phyloP scores from a whole-genome alignment of 106 monocot species.

The Gastrodia elata region DNA sequence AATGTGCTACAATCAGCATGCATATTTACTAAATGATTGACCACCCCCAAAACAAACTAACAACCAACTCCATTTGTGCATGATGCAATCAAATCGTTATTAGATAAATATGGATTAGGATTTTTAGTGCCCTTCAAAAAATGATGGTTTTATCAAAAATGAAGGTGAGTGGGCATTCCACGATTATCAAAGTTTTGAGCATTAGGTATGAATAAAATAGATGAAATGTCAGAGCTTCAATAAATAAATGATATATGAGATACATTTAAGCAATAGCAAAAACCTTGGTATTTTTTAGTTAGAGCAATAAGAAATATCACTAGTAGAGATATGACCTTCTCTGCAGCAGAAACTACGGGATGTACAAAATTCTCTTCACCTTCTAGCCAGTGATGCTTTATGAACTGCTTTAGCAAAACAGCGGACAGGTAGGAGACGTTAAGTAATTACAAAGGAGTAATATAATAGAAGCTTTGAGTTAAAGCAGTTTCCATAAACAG shows the following conservation, averaged over 20 bases:
- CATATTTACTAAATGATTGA: no score
- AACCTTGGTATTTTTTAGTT: not conserved
- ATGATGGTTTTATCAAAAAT: no score
- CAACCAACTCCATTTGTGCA: no score
- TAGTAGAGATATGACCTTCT: slow-evolving; percentile 45
- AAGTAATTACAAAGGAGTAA: slow-evolving; percentile 17
- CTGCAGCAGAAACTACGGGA: slow-evolving; percentile 64
- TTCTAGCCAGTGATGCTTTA: slow-evolving; percentile 95
- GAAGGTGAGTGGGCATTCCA: no score
- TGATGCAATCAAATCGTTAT: no score
- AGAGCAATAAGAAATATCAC: not conserved
- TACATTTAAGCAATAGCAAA: not conserved
- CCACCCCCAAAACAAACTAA: no score
- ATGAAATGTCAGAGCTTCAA: not conserved
- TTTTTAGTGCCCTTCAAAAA: no score
- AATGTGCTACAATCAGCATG: no score
- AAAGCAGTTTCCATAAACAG: not conserved
- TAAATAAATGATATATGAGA: no score
- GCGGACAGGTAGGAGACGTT: slow-evolving; percentile 70
- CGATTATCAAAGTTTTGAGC: not conserved
- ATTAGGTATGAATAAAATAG: not conserved
- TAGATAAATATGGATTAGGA: no score
- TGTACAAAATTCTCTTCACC: slow-evolving; percentile 72
- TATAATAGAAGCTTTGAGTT: not conserved
- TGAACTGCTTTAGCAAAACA: slow-evolving; percentile 89